These are phyloP conservation scores for Pseudozyma sp. DNA, from an alignment of 1,284 basidiomycete species.

Conservation along the genomic window DNA sequence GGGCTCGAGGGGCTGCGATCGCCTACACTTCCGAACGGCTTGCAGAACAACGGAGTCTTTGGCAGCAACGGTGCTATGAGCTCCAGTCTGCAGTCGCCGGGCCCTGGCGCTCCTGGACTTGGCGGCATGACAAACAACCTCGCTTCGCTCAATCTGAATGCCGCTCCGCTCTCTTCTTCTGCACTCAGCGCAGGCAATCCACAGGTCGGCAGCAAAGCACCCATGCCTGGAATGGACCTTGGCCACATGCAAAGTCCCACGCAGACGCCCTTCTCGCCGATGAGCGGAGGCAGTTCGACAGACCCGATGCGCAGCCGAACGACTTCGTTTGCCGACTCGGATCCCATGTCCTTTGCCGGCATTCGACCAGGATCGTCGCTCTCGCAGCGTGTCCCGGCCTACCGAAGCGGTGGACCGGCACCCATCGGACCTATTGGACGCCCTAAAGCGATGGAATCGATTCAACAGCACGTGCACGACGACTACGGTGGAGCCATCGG, in stretches of 20 bases:
- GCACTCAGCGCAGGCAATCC: constrained; percentile 17
- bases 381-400: constrained; percentile 45
- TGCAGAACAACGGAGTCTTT: constrained; percentile 27
- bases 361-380: constrained; percentile 48
- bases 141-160: constrained; percentile 53
- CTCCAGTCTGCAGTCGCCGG: constrained; percentile 43
- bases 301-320: constrained; percentile 46
- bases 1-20: constrained; percentile 49
- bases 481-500: constrained; percentile 38
- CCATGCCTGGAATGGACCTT: constrained; percentile 31
- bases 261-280: constrained; percentile 48
- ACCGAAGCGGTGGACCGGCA: constrained; percentile 40
- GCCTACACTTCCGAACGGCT: constrained; percentile 48
- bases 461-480: constrained; percentile 38
- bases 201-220: constrained; percentile 28
- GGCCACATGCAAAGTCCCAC: constrained; percentile 38
- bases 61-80: constrained; percentile 34
- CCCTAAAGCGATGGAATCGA: constrained; percentile 50
- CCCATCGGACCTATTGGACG: constrained; percentile 67
- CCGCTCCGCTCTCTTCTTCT: constrained; percentile 26
- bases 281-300: constrained; percentile 24
- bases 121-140: constrained; percentile 47
- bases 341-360: constrained; percentile 45
- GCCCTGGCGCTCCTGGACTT: constrained; percentile 33
- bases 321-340: constrained; percentile 42